Base-by-base conservation (phyloP, 2,329 filamentous ascomycete genomes). In the Tolypocladium tropicale region DNA sequence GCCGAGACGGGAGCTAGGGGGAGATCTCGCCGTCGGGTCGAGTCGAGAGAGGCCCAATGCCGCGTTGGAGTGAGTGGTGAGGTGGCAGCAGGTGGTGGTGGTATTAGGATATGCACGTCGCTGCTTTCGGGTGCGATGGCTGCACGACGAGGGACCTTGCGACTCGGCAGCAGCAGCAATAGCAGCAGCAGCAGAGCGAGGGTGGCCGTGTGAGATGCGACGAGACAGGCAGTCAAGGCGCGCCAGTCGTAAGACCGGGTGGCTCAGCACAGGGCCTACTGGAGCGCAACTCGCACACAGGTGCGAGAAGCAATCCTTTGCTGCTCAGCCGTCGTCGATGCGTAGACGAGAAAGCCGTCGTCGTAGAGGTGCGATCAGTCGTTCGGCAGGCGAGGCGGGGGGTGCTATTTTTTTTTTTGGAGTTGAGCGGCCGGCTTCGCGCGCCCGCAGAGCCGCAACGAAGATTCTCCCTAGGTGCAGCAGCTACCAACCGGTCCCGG, bases 21-120 rank as follows among this genome's bases (percentile, higher is more conserved):
- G 52, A 49, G 54, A 54, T 55, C 43, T 57, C 49, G 51, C 50
- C 41, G 28, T 53, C 52, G 16, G 43, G 55, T 59, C 56, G 50
- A 55, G 52, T 55, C 58, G 55, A 57, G 53, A 36, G 48, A 52
- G 48, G 48, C 41, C 49, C 39, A 39, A 53, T 43, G 48, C 46
- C 21, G 54, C 32, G 46, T 52, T 49, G 34, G 53, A 39, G 43
- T 16, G 34, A 53, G 28, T 51, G 55, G 52, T 55, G 56, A 55
- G 56, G 56, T 59, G 58, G 59, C 59, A 55, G 54, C 59, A 62
- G 61, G 61, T 63, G 65, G 57, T 54, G 54, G 54, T 57, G 62
- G 57, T 56, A 54, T 56, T 43, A 21, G 18, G 14, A 60, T 67
- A 68, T 69, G 67, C 67, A 69, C 58, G 66, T 68, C 62, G 66